phyloP scores from a whole-genome alignment of 2,329 filamentous ascomycete genomes.

The Kalaharituber pfeilii region DNA sequence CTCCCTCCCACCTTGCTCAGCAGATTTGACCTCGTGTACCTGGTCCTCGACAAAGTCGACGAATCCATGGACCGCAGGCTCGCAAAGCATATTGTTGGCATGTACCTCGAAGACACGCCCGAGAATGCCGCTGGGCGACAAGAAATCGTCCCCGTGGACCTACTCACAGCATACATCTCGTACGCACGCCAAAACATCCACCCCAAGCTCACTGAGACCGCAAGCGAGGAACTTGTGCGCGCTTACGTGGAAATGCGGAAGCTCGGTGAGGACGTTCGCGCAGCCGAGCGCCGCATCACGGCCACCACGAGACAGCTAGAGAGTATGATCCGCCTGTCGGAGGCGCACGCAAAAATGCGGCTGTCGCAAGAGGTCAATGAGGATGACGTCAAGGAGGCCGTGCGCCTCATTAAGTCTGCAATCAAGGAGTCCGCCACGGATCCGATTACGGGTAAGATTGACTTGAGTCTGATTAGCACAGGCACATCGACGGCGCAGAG shows the following conservation, averaged over 20 bases:
- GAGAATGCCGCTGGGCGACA: conserved; percentile 57
- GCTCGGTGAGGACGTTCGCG: conserved; percentile 70
- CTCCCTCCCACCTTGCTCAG: conserved; percentile 86
- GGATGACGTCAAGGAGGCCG: conserved; percentile 74
- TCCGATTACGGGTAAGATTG: conserved; percentile 72
- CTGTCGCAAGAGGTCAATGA: conserved; percentile 57
- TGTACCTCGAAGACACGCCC: conserved; percentile 91
- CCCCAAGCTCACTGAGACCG: conserved; percentile 60
- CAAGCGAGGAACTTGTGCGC: conserved; percentile 65
- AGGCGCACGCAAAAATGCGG: conserved; percentile 97
- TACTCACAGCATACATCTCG: conserved; percentile 90
- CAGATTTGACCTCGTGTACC: conserved; percentile 90
- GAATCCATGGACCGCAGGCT: conserved; percentile 76
- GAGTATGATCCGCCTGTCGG: conserved; percentile 91
- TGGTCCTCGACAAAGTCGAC: conserved; percentile 85
- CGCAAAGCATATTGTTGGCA: conserved; percentile 79
- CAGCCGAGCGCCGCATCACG: conserved; percentile 88
- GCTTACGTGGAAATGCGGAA: conserved; percentile 91
- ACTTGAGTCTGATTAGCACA: conserved; percentile 75
- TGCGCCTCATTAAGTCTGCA: conserved; percentile 79
- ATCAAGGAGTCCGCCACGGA: conserved; percentile 97
- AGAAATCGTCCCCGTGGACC: conserved; percentile 83
- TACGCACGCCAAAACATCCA: conserved; percentile 80
- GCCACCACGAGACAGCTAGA: conserved; percentile 93
- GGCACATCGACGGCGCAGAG: conserved; percentile 83